Evolutionary conservation across 176 grass and related monocot genomes (phyloP).

Genomic region (Typha latifolia): DNA sequence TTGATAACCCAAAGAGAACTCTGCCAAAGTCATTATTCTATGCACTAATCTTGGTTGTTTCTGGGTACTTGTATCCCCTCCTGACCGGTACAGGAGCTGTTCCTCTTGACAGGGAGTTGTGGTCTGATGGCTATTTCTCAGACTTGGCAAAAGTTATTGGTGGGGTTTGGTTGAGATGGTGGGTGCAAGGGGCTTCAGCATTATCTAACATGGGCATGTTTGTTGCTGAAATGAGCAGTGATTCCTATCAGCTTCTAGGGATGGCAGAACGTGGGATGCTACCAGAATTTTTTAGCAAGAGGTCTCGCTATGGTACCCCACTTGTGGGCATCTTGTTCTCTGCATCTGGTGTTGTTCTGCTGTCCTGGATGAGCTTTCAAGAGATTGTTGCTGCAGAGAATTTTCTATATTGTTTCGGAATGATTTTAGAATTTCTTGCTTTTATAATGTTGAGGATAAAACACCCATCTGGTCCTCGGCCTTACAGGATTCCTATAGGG

Average conservation of each 20-base stretch:
- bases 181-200: conserved; percentile 31
- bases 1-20: conserved; percentile 25
- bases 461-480: conserved; percentile 25
- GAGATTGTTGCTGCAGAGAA: conserved; percentile 34
- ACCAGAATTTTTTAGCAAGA: conserved; percentile 15
- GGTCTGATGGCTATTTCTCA: conserved; percentile 73
- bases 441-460: conserved; percentile 34
- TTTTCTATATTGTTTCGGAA: conserved; percentile 37
- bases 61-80: conserved; percentile 65
- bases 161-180: conserved; percentile 34
- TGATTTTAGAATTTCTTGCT: conserved; percentile 32
- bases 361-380: conserved; percentile 38
- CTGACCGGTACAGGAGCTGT: conserved; percentile 48
- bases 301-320: conserved; percentile 24
- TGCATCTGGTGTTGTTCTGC: conserved; percentile 21
- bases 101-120: conserved; percentile 28
- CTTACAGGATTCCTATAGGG: conserved; percentile 29
- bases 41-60: conserved; percentile 35
- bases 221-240: conserved; percentile 38
- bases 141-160: conserved; percentile 31
- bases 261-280: conserved; percentile 41
- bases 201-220: conserved; percentile 35
- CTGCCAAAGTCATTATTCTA: conserved; percentile 20
- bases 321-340: conserved; percentile 25
- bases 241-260: conserved; percentile 32